Percentiles rank a stretch among this genome's conserved stretches.
Conservation (phyloP, 2,329 filamentous ascomycete genomes). For the Parastagonospora avenae region DNA sequence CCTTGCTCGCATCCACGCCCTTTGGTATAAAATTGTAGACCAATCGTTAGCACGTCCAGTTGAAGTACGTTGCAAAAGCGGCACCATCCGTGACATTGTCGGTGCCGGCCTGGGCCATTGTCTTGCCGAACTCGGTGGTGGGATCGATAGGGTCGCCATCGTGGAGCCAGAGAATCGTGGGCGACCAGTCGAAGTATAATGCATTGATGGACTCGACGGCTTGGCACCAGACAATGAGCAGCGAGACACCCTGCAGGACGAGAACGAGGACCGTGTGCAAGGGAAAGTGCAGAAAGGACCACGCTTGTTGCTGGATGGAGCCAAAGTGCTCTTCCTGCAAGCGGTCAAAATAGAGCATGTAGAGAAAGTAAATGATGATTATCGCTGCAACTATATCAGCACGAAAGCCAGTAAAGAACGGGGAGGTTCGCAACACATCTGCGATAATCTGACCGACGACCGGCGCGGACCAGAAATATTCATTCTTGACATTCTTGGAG, state of each 20-base stretch:
- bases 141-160: conserved; percentile 9
- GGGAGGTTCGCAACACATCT: neutral
- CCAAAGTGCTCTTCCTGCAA: conserved; percentile 39
- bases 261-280: conserved; percentile 36
- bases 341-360: conserved; percentile 44
- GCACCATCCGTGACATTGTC: conserved; percentile 5
- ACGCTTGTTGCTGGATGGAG: conserved; percentile 40
- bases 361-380: conserved; percentile 43
- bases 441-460: conserved; percentile 43
- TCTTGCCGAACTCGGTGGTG: neutral
- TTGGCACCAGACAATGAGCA: conserved; percentile 42
- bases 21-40: conserved; percentile 31
- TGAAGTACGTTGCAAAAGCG: conserved; percentile 15
- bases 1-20: conserved; percentile 26
- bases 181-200: conserved; percentile 7
- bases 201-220: conserved; percentile 26
- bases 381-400: too few species aligned
- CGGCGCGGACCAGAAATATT: conserved; percentile 28
- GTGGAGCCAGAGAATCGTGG: conserved; percentile 4
- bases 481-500: conserved; percentile 42
- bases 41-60: conserved; percentile 14
- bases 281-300: conserved; percentile 39
- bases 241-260: conserved; percentile 38
- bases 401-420: neutral
- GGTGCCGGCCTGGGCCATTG: neutral